Evolutionary conservation across 2,329 filamentous ascomycete species (phyloP).

Genomic region (Cryphonectria nitschkei): DNA sequence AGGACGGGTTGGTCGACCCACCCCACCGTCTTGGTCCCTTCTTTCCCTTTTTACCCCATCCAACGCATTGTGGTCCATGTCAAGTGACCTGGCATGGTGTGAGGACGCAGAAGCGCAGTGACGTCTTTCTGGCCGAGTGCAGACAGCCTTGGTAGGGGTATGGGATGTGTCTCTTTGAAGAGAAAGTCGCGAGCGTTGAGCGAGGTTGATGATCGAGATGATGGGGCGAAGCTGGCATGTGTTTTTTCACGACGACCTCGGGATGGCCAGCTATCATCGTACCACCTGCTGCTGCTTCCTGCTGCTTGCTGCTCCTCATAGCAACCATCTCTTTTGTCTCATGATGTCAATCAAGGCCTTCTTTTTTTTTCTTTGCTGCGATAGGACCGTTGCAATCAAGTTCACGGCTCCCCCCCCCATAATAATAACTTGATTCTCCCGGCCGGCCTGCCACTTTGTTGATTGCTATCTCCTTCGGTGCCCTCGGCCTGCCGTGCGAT

Average conservation of each 20-base stretch:
- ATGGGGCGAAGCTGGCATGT: background rate
- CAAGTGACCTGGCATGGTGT: background rate
- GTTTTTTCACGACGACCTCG: background rate
- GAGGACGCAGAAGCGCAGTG: background rate
- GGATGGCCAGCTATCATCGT: background rate
- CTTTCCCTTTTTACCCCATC: background rate
- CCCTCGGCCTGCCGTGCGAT: slow-evolving; percentile 4
- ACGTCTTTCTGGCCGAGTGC: background rate
- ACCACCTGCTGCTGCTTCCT: background rate
- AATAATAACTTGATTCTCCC: background rate
- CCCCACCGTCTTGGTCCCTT: background rate
- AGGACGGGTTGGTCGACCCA: background rate
- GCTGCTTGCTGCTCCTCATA: background rate
- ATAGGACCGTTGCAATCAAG: background rate
- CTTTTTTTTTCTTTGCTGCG: background rate
- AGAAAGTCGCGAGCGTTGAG: background rate
- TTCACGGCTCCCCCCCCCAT: background rate
- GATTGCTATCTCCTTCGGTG: background rate
- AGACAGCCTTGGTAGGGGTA: background rate
- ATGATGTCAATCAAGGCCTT: background rate
- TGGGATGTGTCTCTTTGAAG: background rate
- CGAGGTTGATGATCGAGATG: background rate
- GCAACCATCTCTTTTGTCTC: background rate
- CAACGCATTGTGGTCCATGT: background rate
- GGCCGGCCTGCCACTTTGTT: background rate